These are phyloP conservation scores for Fusarium xylarioides DNA, from an alignment of 2,329 filamentous ascomycete genomes.

Conservation along the genomic window DNA sequence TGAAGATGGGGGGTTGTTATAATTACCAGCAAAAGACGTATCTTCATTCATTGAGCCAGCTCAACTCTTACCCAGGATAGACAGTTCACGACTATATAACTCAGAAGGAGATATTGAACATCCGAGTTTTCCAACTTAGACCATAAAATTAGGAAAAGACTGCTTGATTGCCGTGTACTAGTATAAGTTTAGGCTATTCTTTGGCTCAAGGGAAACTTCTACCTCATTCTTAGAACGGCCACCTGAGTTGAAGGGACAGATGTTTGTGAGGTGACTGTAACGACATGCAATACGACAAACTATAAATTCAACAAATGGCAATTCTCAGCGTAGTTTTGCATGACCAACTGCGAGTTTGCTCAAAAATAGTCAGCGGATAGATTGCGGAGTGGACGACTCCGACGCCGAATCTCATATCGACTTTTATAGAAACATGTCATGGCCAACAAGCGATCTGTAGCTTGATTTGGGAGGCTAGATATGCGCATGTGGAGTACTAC, in stretches of 20 bases:
- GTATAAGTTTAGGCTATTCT: background rate
- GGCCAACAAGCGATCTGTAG: background rate
- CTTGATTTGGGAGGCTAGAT: background rate
- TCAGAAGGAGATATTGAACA: background rate
- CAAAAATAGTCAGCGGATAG: background rate
- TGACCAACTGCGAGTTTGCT: background rate
- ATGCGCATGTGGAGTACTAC: conserved; percentile 12
- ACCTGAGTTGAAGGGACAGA: background rate
- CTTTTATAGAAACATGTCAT: background rate
- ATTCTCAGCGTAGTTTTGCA: background rate
- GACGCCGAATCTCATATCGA: background rate
- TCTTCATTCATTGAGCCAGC: background rate
- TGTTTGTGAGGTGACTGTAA: background rate
- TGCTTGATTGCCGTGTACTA: background rate
- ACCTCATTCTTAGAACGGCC: background rate
- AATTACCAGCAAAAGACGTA: background rate
- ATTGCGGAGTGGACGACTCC: background rate
- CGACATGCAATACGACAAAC: too few species aligned
- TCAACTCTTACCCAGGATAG: background rate
- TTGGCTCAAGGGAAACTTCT: background rate
- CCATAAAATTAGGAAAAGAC: background rate
- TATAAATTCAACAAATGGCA: background rate
- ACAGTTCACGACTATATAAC: background rate
- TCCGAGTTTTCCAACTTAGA: background rate
- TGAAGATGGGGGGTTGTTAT: background rate